A percentile compares a stretch with the other conserved stretches of the same genome.
Conservation (phyloP, 441 rosid species). For the Biscutella laevigata region DNA sequence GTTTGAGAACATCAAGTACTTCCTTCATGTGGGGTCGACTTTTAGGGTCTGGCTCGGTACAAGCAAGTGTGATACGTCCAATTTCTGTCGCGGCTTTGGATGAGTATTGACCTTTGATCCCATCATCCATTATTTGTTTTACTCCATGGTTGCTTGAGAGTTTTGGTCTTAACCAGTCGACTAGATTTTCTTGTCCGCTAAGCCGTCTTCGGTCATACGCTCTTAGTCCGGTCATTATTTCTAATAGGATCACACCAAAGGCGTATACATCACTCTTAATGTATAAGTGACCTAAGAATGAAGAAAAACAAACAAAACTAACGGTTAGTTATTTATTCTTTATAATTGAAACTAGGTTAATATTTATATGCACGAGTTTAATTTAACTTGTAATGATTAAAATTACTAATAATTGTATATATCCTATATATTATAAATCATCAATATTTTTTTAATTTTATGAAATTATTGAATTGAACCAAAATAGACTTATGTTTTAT, state of each 20-base stretch:
- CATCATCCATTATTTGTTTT: slow-evolving; percentile 33
- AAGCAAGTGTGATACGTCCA: slow-evolving; percentile 29
- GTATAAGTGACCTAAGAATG: slow-evolving; percentile 37
- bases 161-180: slow-evolving; percentile 37
- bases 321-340: too few species aligned
- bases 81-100: slow-evolving; percentile 29
- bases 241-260: slow-evolving; percentile 43
- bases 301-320: too few species aligned
- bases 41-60: slow-evolving; percentile 33
- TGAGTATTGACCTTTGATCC: slow-evolving; percentile 41
- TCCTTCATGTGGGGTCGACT: slow-evolving; percentile 43
- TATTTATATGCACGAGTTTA: too few species aligned
- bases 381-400: too few species aligned
- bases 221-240: slow-evolving; percentile 37
- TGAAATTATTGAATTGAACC: too few species aligned
- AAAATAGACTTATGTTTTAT: too few species aligned
- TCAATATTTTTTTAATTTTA: too few species aligned
- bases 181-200: slow-evolving; percentile 30
- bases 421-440: too few species aligned
- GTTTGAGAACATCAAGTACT: slow-evolving; percentile 31
- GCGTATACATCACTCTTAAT: slow-evolving; percentile 49
- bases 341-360: too few species aligned
- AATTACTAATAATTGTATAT: too few species aligned
- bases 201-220: slow-evolving; percentile 33
- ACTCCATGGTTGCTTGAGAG: slow-evolving; percentile 33